Conservation (phyloP, 2,329 filamentous ascomycete species). For the Dactylonectria estremocensis region DNA sequence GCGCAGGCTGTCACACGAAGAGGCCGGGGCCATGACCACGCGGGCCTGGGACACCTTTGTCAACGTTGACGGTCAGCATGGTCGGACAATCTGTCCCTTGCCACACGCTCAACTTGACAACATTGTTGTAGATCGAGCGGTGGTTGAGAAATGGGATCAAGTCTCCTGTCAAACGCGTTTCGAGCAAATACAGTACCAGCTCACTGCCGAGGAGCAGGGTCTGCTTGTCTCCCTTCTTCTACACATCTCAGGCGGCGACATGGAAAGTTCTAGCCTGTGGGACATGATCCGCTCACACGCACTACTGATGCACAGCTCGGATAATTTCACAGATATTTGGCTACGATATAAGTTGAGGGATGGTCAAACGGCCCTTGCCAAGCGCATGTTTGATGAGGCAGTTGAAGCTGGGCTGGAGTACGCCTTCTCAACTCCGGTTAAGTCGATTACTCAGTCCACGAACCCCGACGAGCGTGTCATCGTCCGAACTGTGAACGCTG, state of each 20-base stretch:
- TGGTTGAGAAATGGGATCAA: neutral
- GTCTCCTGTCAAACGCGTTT: constrained; percentile 47
- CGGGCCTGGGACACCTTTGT: constrained; percentile 45
- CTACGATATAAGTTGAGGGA: constrained; percentile 48
- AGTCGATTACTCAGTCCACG: constrained; percentile 23
- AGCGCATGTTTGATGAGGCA: constrained; percentile 48
- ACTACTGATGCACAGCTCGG: constrained; percentile 39
- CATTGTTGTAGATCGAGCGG: no score
- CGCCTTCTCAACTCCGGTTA: constrained; percentile 44
- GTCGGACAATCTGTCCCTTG: constrained; percentile 45
- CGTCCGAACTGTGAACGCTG: constrained; percentile 6
- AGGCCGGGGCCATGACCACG: constrained; percentile 44
- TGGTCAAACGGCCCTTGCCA: constrained; percentile 49
- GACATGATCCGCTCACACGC: constrained; percentile 43
- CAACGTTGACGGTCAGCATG: constrained; percentile 48
- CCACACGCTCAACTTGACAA: constrained; percentile 37
- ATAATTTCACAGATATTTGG: constrained; percentile 44
- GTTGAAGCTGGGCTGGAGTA: constrained; percentile 44
- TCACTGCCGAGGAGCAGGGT: constrained; percentile 48
- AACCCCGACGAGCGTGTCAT: neutral
- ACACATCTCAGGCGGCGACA: constrained; percentile 45
- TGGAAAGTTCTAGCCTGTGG: constrained; percentile 44
- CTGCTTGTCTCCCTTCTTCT: constrained; percentile 46
- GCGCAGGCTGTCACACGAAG: constrained; percentile 44
- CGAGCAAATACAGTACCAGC: constrained; percentile 50